Percentiles rank a stretch among this genome's conserved stretches.
phyloP scores from a whole-genome alignment of 1,284 basidiomycete species.

The Apiotrichum laibachii region DNA sequence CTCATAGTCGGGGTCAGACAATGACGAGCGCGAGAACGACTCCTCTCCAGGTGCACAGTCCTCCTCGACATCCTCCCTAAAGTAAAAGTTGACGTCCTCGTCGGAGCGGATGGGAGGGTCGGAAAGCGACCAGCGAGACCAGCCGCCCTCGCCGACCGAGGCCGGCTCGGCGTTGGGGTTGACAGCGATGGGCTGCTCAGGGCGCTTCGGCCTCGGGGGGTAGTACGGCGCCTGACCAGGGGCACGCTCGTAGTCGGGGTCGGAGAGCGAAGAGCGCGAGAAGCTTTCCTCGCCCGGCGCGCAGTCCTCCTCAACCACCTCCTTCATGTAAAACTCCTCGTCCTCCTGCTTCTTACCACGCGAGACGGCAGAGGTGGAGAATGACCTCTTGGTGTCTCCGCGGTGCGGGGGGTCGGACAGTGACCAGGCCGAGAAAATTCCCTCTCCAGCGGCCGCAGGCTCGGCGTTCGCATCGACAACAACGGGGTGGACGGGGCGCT shows the following conservation, averaged over 20 bases:
- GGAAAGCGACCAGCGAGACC: constrained; percentile 5
- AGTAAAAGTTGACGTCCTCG: background rate
- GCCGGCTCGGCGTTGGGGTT: background rate
- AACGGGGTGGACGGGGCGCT: background rate
- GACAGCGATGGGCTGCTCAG: background rate
- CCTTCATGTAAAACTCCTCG: background rate
- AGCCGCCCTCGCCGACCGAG: constrained; percentile 1
- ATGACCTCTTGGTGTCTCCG: background rate
- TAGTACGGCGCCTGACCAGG: background rate
- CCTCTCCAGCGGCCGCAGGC: background rate
- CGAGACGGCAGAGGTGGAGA: background rate
- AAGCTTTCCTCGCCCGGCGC: constrained; percentile 3
- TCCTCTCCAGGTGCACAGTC: constrained; percentile 4
- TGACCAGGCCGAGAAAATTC: background rate
- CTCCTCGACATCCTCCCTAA: background rate
- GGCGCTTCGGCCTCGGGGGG: background rate
- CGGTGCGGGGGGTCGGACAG: constrained; percentile 4
- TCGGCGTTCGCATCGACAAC: background rate
- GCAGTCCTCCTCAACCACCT: constrained; percentile 4
- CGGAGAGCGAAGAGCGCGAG: constrained; percentile 2
- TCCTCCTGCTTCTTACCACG: constrained; percentile 2
- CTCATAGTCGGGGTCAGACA: constrained; percentile 4
- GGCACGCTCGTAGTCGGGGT: constrained; percentile 1
- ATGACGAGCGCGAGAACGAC: constrained; percentile 1
- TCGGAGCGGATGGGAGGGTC: constrained; percentile 5